Base-by-base conservation (phyloP, 192 early-diverging fungal species). In the Coemansia asiatica region DNA sequence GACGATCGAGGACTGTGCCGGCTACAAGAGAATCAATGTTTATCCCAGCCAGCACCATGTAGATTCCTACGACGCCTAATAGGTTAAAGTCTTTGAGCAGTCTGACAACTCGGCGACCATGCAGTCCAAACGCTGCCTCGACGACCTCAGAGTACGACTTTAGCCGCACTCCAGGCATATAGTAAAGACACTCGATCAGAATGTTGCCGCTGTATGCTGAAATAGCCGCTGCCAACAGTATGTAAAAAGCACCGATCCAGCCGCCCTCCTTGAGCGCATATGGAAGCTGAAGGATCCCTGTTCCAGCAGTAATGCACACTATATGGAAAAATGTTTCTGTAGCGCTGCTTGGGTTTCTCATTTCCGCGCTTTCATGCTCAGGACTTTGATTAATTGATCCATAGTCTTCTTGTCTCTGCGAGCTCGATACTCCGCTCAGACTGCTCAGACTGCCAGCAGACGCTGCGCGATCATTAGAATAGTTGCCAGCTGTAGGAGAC, bases 261-360 rank as follows among this genome's bases (percentile, higher is more conserved):
- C 94, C 94, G 59, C 87, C 85, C 35, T 87, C 77, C 38, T 71
- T 83, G 16, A 95, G 81, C 5, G 92, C 89, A 68, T 89, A 94
- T 2, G 94, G 94, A 19, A 95, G 81, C 68, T 92, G 91, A 23
- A 94, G 84, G 25, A 91, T 86, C 13, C 94, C 94, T 9, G 88
- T 90, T 38, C 92, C 92, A 13, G 90, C 90, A 13, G 90, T 87
- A 19, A 90, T 88, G 66, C 92, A 94, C 13, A 81, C 74, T 13
- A 81, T 81, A 47, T 81, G 79, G 69, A 81, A 76, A 38, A 76
- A 81, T 12, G 74, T 72, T 63, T 81, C 79, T 2, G 61, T 55
- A 1, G 66, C 40, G 70, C 74, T 75, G 56, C 74, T 64, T 55
- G 57, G 59, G 40, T 60, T 46, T 60, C 59, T 33, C 2, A 47